These are phyloP conservation scores for Pichia kudriavzevii DNA, from an alignment of 1,139 yeast genomes.

Conservation along the genomic window DNA sequence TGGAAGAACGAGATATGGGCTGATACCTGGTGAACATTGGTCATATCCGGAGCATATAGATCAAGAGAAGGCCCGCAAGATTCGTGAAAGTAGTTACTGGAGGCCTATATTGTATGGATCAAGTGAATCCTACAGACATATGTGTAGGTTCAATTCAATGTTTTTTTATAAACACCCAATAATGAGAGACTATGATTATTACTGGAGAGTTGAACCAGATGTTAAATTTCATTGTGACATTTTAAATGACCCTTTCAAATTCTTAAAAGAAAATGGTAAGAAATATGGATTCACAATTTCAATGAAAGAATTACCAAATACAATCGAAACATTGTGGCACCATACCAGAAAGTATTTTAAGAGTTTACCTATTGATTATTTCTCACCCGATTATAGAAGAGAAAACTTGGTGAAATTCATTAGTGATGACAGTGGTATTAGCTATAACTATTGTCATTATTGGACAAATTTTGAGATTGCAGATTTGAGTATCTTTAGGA, in stretches of 20 bases:
- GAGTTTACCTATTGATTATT: conserved; percentile 20
- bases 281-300: conserved; percentile 50
- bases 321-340: conserved; percentile 45
- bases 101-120: conserved; percentile 45
- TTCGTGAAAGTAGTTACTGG: conserved; percentile 39
- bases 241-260: conserved; percentile 44
- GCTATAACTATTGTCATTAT: conserved; percentile 51
- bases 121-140: conserved; percentile 51
- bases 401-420: conserved; percentile 53
- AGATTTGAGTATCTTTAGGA: conserved; percentile 44
- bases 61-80: conserved; percentile 43
- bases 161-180: conserved; percentile 41
- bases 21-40: conserved; percentile 63
- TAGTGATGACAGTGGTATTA: conserved; percentile 41
- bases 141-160: conserved; percentile 54
- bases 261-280: conserved; percentile 42
- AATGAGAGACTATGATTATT: conserved; percentile 31
- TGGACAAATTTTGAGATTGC: conserved; percentile 61
- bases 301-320: conserved; percentile 42
- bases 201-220: conserved; percentile 58
- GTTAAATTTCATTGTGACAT: conserved; percentile 48
- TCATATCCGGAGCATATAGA: conserved; percentile 63
- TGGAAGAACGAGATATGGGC: conserved; percentile 57
- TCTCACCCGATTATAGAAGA: conserved; percentile 9
- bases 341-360: conserved; percentile 38